phyloP scores from a whole-genome alignment of 1,284 basidiomycete species.

The Ustilago vetiveriae region DNA sequence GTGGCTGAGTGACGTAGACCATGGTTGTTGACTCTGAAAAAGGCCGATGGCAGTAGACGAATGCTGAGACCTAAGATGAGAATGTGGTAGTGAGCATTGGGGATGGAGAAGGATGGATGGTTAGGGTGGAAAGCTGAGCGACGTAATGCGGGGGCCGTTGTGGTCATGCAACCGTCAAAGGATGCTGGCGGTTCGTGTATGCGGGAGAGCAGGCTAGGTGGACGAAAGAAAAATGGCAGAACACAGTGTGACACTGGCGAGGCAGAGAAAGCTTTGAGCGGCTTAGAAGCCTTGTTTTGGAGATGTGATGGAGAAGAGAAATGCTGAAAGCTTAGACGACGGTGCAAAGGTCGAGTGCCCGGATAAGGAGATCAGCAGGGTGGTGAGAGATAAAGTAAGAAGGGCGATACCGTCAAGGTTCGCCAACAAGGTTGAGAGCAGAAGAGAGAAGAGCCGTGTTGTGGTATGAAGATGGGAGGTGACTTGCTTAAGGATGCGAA shows the following conservation, averaged over 20 bases:
- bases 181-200: background rate
- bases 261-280: too few species aligned
- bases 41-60: background rate
- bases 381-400: background rate
- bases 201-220: background rate
- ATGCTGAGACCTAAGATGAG: conserved; percentile 11
- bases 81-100: conserved; percentile 15
- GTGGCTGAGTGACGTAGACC: conserved; percentile 34
- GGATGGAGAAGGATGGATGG: background rate
- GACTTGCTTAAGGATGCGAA: background rate
- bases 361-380: too few species aligned
- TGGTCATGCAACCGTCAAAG: background rate
- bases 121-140: background rate
- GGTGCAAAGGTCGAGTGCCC: too few species aligned
- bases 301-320: too few species aligned
- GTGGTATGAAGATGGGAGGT: background rate
- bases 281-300: too few species aligned
- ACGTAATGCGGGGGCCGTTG: background rate
- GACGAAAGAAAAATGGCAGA: too few species aligned
- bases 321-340: too few species aligned
- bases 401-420: conserved; percentile 25
- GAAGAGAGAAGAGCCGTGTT: background rate
- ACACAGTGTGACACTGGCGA: too few species aligned
- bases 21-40: too few species aligned
- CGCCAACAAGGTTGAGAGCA: too few species aligned